Evolutionary conservation across 441 rosid genomes (phyloP), one percentile per base, ranked within the genome.

Genomic region (Gossypium aridum): DNA sequence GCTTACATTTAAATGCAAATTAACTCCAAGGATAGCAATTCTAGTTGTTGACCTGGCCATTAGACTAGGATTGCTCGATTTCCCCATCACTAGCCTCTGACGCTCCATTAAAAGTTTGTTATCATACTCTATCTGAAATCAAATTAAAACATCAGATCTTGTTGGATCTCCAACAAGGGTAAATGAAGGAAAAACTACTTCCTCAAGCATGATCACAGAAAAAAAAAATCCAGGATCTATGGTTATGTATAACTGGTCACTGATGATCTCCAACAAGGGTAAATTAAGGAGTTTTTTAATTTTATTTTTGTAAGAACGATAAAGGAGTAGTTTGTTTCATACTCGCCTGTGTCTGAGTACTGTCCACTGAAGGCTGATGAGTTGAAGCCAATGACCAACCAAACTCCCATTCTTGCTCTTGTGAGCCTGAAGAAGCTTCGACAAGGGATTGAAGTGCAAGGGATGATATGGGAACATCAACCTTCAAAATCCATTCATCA

Each of bases 371-470:
- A 64, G 85, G 77, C 80, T 81, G 90, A 56, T 87, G 71, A 26
- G 81, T 76, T 22, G 93, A 85, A 63, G 90, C 90, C 72, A 93
- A 75, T 70, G 98, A 96, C 99, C 99, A 93, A 73, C 98, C 99
- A 67, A 87, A 78, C 84, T 96, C 98, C 98, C 98, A 96, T 75
- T 86, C 91, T 74, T 87, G 87, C 76, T 89, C 92, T 49, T 64
- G 51, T 62, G 88, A 84, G 73, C 96, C 88, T 43, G 85, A 86
- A 81, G 95, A 91, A 79, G 90, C 85, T 83, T 91, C 89, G 69
- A 89, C 65, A 65, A 96, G 87, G 67, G 97, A 90, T 82, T 86
- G 89, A 56, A 96, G 85, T 66, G 97, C 90, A 74, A 55, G 54
- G 79, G 94, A 81, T 75, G 97, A 90, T 74, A 55, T 80, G 82